Conservation (phyloP, 768 basidiomycete species). For the Lactifluus rugatus region DNA sequence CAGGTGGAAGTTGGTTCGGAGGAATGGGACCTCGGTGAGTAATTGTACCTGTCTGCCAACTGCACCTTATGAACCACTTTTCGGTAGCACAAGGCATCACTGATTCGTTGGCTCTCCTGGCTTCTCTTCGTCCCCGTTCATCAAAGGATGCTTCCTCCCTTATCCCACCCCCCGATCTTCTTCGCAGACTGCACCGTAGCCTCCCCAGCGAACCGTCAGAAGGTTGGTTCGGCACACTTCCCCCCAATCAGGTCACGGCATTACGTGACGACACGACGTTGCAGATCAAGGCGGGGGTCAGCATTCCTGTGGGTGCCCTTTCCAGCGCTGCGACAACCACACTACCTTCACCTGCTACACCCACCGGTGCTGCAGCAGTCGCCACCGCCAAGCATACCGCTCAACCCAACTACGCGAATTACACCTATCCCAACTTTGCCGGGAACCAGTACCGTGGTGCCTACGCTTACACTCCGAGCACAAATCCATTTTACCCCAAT, state of each 20-base stretch:
- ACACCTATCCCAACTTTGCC: constrained; percentile 23
- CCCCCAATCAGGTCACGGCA: constrained; percentile 44
- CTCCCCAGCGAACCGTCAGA: constrained; percentile 48
- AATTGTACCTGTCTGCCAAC: neutral
- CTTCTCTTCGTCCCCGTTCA: constrained; percentile 61
- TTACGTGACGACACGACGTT: constrained; percentile 70
- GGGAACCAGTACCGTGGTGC: constrained; percentile 27
- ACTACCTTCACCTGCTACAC: constrained; percentile 12
- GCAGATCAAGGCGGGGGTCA: constrained; percentile 39
- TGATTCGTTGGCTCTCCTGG: constrained; percentile 55
- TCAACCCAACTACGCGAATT: constrained; percentile 23
- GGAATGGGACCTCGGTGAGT: constrained; percentile 74
- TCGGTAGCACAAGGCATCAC: constrained; percentile 58
- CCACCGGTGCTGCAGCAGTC: constrained; percentile 26
- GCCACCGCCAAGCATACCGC: constrained; percentile 24
- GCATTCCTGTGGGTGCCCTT: constrained; percentile 5
- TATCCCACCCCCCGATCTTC: constrained; percentile 49
- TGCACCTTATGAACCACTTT: neutral
- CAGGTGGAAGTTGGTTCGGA: constrained; percentile 57
- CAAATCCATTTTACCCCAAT: constrained; percentile 26
- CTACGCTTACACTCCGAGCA: constrained; percentile 33
- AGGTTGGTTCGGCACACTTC: constrained; percentile 72
- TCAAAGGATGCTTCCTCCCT: constrained; percentile 39
- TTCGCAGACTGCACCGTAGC: constrained; percentile 65
- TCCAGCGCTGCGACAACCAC: constrained; percentile 13